A percentile compares a stretch with the other conserved stretches of the same genome.
phyloP scores from a whole-genome alignment of 371 early-diverging fungal species.

The Syncephalastrum racemosum region DNA sequence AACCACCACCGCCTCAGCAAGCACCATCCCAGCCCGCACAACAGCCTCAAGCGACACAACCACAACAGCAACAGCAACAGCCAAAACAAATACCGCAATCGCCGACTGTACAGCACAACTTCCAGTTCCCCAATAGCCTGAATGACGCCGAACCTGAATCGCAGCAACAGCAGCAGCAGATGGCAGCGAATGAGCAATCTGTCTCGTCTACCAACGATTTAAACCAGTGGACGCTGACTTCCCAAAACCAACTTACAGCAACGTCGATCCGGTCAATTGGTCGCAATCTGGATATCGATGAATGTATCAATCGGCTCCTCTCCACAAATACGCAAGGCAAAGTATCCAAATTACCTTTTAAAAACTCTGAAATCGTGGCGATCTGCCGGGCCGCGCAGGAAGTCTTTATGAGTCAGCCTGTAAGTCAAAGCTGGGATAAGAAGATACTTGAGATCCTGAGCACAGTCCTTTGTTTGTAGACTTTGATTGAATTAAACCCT shows the following conservation, averaged over 20 bases:
- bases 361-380: constrained; percentile 80
- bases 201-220: constrained; percentile 14
- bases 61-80: constrained; percentile 9
- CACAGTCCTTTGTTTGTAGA: constrained; percentile 15
- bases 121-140: no score
- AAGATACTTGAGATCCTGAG: not conserved
- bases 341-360: constrained; percentile 68
- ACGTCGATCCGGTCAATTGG: constrained; percentile 35
- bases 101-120: no score
- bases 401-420: constrained; percentile 86
- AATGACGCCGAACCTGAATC: not conserved
- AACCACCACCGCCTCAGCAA: constrained; percentile 8
- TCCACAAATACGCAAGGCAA: constrained; percentile 71
- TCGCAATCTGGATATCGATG: constrained; percentile 71
- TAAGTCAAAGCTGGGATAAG: constrained; percentile 7
- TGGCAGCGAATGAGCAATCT: constrained; percentile 11
- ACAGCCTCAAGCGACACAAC: constrained; percentile 13
- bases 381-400: constrained; percentile 86
- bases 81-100: not conserved
- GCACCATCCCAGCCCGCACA: constrained; percentile 7
- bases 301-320: constrained; percentile 76
- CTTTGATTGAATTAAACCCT: constrained; percentile 88
- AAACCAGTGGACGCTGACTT: constrained; percentile 19
- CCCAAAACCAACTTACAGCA: constrained; percentile 27
- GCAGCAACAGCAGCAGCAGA: constrained; percentile 4